Evolutionary conservation across 352 stramenopile species (phyloP), one percentile per base, ranked within the genome.

Genomic region (Pythium volutum): DNA sequence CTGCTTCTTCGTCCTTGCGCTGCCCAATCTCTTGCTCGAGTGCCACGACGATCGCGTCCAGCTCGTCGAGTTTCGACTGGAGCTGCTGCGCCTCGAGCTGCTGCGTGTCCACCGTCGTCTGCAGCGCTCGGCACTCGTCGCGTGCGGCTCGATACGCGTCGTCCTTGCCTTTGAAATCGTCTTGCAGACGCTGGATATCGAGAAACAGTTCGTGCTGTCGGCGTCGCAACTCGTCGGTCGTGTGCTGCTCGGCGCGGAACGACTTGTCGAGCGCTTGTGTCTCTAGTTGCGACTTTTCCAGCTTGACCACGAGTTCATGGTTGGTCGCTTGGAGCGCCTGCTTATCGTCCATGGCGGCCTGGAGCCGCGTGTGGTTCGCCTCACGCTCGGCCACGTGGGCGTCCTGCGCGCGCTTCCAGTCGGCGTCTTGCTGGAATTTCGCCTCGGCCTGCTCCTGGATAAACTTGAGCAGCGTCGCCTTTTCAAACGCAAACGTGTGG

Each of bases 391-490:
- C 59, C 4, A 66, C 29, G n/a, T 77, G 71, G 1, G 73, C 66
- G n/a, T 82, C 69, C 41, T 87, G 76, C 14, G 77, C 54, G 9
- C 75, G 71, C 64, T 88, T 79, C 2, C 84, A 23, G 55, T 70
- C 66, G 14, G 76, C 74, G 15, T 93, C 79, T 10, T 87, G 29
- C 20, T 79, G 71, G 41, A 90, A 84, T 45, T 90, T 91, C 43
- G 68, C 64, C 55, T 90, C 79, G 1, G 81, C 81, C 56, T 91
- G 81, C 31, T 89, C 77, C 20, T 91, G 83, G 23, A 91, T 87
- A 50, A 81, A 91, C 48, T 85, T 84, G 55, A 93, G 69, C 34
- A 93, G 59, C 29, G 76, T 88, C 3, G 81, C 71, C 46, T 91
- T 90, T 61, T 93, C 84, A 27, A 81, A 87, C 15, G 75, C 77